Evolutionary conservation across 139 green algal genomes (phyloP).

Genomic region (Trebouxia sp.): DNA sequence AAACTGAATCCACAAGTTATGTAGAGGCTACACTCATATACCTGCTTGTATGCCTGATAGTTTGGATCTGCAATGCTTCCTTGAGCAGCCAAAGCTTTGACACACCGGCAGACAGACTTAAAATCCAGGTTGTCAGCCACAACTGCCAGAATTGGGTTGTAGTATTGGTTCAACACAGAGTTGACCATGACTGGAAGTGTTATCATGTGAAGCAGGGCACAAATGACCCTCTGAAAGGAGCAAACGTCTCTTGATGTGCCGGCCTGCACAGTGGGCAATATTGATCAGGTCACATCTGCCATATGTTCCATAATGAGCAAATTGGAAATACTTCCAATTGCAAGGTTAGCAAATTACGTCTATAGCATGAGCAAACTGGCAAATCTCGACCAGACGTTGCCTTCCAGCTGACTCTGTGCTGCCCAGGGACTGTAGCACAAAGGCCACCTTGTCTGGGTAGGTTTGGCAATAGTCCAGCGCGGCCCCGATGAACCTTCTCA

Average conservation of each 20-base stretch:
- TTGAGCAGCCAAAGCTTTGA: background rate
- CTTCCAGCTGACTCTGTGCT: background rate
- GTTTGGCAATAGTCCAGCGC: background rate
- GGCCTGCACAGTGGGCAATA: background rate
- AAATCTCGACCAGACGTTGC: conserved; percentile 11
- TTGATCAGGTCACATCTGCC: background rate
- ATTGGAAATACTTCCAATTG: background rate
- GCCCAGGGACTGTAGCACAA: conserved; percentile 13
- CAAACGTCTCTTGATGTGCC: background rate
- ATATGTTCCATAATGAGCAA: background rate
- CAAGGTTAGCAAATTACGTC: background rate
- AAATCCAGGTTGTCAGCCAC: conserved; percentile 2
- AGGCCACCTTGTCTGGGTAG: background rate
- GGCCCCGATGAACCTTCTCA: background rate
- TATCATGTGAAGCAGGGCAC: background rate
- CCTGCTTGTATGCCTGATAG: background rate
- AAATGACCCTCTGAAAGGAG: conserved; percentile 14
- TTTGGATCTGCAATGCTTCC: conserved; percentile 9
- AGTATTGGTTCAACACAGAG: conserved; percentile 8
- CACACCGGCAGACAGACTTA: background rate
- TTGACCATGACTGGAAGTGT: conserved; percentile 14
- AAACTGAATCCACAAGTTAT: no score
- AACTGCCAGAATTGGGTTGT: conserved; percentile 7
- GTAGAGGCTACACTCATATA: no score
- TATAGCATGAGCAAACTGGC: background rate